phyloP scores from a whole-genome alignment of 371 early-diverging fungal genomes.

The Actinomortierella ambigua region DNA sequence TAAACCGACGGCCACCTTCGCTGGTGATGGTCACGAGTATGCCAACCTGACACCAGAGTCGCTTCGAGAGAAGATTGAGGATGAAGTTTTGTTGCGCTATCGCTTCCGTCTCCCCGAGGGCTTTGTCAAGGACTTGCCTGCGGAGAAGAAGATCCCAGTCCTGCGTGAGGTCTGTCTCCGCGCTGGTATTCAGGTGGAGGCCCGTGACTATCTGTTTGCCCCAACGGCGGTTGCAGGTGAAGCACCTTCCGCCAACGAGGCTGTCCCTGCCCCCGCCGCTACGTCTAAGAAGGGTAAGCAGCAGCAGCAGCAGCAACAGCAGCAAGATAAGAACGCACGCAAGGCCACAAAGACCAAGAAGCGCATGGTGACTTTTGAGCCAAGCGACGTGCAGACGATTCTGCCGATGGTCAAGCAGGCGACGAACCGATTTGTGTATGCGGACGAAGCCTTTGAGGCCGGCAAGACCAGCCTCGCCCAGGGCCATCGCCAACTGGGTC shows the following conservation, averaged over 20 bases:
- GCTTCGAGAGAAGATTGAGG: slow-evolving; percentile 59
- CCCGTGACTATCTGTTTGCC: slow-evolving; percentile 73
- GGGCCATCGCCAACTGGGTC: slow-evolving; percentile 77
- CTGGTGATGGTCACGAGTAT: slow-evolving; percentile 49
- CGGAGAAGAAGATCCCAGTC: slow-evolving; percentile 64
- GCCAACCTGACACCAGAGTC: slow-evolving; percentile 63
- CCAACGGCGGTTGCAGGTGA: slow-evolving; percentile 53
- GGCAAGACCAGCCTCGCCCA: slow-evolving; percentile 83
- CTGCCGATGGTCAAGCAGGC: slow-evolving; percentile 87
- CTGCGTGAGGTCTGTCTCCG: slow-evolving; percentile 85
- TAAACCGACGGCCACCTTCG: slow-evolving; percentile 51
- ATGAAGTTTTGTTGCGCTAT: slow-evolving; percentile 76
- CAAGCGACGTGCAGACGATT: slow-evolving; percentile 80
- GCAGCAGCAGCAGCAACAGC: slow-evolving; percentile 50
- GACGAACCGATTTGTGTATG: slow-evolving; percentile 67
- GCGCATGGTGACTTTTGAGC: slow-evolving; percentile 61
- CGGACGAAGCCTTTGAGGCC: slow-evolving; percentile 89
- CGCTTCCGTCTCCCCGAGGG: slow-evolving; percentile 69
- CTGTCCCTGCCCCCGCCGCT: slow-evolving; percentile 38
- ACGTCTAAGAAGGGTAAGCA: slow-evolving; percentile 31
- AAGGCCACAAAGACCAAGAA: slow-evolving; percentile 37
- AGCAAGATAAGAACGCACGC: slow-evolving; percentile 50
- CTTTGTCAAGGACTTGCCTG: slow-evolving; percentile 50
- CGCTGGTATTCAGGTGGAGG: slow-evolving; percentile 83
- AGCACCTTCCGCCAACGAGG: slow-evolving; percentile 49